These are phyloP conservation scores for Myxozyma monticola DNA, from an alignment of 805 yeast species.

Conservation along the genomic window DNA sequence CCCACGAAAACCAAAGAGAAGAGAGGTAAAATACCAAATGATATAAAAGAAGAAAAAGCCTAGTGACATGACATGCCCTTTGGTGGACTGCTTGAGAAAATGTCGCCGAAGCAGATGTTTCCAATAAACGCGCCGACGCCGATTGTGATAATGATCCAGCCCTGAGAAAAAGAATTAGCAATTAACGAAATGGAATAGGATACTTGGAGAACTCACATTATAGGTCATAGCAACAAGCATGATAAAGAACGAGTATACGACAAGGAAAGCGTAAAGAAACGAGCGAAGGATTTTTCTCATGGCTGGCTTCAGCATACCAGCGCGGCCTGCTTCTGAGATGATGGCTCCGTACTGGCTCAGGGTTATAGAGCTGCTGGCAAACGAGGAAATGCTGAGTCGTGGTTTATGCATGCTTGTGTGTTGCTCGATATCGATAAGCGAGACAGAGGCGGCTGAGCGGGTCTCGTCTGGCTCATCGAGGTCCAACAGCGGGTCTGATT, in stretches of 20 bases:
- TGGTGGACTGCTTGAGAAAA: background rate
- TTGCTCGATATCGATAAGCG: background rate
- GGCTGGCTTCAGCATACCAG: background rate
- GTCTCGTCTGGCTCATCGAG: background rate
- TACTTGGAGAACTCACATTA: constrained; percentile 43
- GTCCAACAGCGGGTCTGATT: background rate
- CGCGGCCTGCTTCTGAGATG: background rate
- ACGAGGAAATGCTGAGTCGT: background rate
- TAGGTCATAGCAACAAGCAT: constrained; percentile 67
- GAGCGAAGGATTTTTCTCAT: background rate
- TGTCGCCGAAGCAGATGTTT: constrained; percentile 34
- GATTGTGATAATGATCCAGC: constrained; percentile 80
- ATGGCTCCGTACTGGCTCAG: background rate
- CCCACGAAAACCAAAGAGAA: too few species aligned
- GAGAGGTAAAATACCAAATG: too few species aligned
- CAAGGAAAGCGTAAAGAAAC: constrained; percentile 61
- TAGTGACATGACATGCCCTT: constrained; percentile 20
- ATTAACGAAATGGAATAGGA: background rate
- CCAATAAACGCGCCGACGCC: constrained; percentile 71
- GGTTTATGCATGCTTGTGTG: background rate
- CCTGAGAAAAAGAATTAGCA: constrained; percentile 35
- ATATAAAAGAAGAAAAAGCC: too few species aligned
- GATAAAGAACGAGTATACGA: constrained; percentile 59
- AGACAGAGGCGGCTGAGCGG: background rate
- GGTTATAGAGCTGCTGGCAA: background rate